Evolutionary conservation across 2,329 filamentous ascomycete genomes (phyloP).

Genomic region (Curvularia hawaiiensis): DNA sequence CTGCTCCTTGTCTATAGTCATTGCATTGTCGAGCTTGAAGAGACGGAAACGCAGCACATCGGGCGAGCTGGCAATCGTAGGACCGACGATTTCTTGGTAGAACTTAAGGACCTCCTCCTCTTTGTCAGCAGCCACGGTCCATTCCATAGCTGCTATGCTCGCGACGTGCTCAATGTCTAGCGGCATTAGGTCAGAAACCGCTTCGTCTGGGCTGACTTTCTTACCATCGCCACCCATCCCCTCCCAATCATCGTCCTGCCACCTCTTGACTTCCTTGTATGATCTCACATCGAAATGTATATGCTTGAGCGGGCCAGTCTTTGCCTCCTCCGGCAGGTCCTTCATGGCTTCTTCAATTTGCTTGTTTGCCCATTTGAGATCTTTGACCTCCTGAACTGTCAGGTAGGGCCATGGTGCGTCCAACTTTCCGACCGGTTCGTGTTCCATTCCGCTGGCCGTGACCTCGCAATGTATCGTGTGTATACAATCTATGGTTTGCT

Average conservation of each 20-base stretch:
- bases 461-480: conserved; percentile 23
- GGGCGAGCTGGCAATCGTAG: conserved; percentile 14
- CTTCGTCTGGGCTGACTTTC: conserved; percentile 6
- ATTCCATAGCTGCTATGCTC: conserved; percentile 25
- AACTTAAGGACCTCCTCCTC: conserved; percentile 20
- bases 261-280: conserved; percentile 20
- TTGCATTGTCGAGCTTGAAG: conserved; percentile 21
- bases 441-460: conserved; percentile 22
- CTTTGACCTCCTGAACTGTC: conserved; percentile 16
- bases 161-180: conserved; percentile 20
- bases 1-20: conserved; percentile 7
- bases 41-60: conserved; percentile 23
- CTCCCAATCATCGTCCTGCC: conserved; percentile 21
- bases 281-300: conserved; percentile 20
- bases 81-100: conserved; percentile 15
- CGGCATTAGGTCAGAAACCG: conserved; percentile 4
- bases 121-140: conserved; percentile 10
- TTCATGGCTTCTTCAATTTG: conserved; percentile 2
- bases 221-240: conserved; percentile 13
- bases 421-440: conserved; percentile 21
- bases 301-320: conserved; percentile 7
- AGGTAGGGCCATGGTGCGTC: conserved; percentile 23
- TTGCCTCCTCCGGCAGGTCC: conserved; percentile 10
- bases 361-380: conserved; percentile 9
- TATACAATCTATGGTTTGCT: conserved; percentile 6